A percentile compares a stretch with the other conserved stretches of the same genome.
Conservation (phyloP, 768 basidiomycete species). For the Mycena capillaripes region DNA sequence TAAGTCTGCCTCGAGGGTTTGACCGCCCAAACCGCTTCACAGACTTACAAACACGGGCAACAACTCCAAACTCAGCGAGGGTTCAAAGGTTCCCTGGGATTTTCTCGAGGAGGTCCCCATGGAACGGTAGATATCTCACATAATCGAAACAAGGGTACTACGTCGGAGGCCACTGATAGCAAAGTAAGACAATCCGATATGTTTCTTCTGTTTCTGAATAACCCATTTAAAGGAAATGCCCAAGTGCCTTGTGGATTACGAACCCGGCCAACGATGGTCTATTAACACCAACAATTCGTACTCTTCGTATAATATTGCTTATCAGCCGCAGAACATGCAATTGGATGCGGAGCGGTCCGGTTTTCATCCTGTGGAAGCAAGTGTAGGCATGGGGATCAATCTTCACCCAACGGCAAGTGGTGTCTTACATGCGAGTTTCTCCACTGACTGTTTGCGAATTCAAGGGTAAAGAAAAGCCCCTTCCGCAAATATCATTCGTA, state of each 20-base stretch:
- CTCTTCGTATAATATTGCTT: not conserved
- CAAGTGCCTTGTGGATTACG: constrained; percentile 1
- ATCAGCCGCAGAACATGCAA: not conserved
- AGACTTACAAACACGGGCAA: not conserved
- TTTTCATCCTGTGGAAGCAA: not conserved
- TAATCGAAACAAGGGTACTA: not conserved
- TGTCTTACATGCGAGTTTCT: too few relatives aligned
- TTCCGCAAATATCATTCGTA: too few relatives aligned
- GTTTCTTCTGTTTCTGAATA: not conserved
- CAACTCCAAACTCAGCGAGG: too few relatives aligned
- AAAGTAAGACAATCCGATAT: not conserved
- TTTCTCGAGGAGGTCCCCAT: not conserved
- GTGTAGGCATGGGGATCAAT: constrained; percentile 22
- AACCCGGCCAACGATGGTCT: not conserved
- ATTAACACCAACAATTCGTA: constrained; percentile 7
- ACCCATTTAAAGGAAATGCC: constrained; percentile 4
- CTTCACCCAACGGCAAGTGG: constrained; percentile 7
- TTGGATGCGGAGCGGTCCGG: not conserved
- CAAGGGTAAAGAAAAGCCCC: too few relatives aligned
- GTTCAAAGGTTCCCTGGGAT: too few relatives aligned
- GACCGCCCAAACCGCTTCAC: not conserved
- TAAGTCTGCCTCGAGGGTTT: constrained; percentile 6
- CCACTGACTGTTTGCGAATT: too few relatives aligned
- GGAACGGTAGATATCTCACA: constrained; percentile 5
- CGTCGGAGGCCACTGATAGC: constrained; percentile 3